Evolutionary conservation across 805 yeast species (phyloP), one percentile per base, ranked within the genome.

Genomic region (Nakazawaea laoshanensis): DNA sequence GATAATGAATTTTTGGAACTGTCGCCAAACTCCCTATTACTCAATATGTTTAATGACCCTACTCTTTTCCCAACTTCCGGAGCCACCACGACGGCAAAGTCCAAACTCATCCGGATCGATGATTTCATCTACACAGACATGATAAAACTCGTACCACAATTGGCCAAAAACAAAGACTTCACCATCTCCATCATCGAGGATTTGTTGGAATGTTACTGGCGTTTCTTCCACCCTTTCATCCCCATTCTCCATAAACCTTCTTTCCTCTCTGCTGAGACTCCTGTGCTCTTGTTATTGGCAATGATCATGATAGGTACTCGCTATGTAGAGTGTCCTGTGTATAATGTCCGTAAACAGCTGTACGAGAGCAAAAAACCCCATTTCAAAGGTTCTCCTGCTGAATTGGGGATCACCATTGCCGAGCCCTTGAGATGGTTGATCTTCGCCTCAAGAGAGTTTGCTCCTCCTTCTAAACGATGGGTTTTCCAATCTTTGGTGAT

Each of bases 401-500:
- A 55, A 29, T 56, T 75, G 29, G 67, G 75, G 7, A 53, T 61
- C 42, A 42, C 46, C 33, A 62, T 77, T 8, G 71, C 76, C 0
- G 63, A 52, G 27, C 79, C 94, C 0, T 53, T 85, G 19, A 57
- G 95, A 33, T 80, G 77, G 69, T 56, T 70, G 19, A 64, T 86
- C 3, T 85, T 85, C 48, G 71, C 80, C 24, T 71, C 78, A 30
- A 74, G 74, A 6, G 82, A 75, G 34, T 84, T 83, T 49, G 73
- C 70, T 37, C 79, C 94, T 1, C 95, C 95, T 1, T 79, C 86
- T 0, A 66, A 66, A 41, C 59, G 80, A 7, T 85, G 88, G 79
- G 71, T 85, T 7, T 63, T 86, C 30, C 95, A 86, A 52, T 65
- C 84, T 43, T 61, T 85, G 40, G 53, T 81, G 35, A 50, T 86